These are phyloP conservation scores for Arthrobotrys conoides DNA, from an alignment of 2,329 filamentous ascomycete genomes.

Conservation along the genomic window DNA sequence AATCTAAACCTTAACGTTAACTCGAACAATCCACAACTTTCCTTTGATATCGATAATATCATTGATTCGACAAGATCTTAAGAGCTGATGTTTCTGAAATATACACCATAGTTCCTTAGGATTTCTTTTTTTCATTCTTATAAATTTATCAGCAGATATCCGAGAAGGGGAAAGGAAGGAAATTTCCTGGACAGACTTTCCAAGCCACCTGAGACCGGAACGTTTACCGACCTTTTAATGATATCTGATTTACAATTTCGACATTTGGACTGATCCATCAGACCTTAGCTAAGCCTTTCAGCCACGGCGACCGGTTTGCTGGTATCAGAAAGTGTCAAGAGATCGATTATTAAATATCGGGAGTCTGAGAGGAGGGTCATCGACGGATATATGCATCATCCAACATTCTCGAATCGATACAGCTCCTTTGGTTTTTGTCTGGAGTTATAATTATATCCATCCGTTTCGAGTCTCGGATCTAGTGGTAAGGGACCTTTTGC, in stretches of 20 bases:
- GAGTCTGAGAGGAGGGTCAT: constrained; percentile 2
- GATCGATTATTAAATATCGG: not conserved
- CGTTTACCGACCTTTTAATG: constrained; percentile 29
- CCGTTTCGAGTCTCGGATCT: too few species aligned
- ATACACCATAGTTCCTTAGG: not conserved
- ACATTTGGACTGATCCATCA: constrained; percentile 6
- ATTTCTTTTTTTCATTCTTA: not conserved
- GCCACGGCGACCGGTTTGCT: constrained; percentile 21
- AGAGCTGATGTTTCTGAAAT: not conserved
- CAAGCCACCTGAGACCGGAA: constrained; percentile 46
- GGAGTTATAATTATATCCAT: not conserved
- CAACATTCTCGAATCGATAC: not conserved
- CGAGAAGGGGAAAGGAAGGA: not conserved
- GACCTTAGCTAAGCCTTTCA: not conserved
- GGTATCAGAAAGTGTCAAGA: constrained; percentile 39
- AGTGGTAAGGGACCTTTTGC: too few species aligned
- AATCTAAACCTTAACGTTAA: not conserved
- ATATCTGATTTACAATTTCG: constrained; percentile 27
- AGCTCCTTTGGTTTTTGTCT: not conserved
- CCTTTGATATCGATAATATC: not conserved
- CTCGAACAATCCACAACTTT: not conserved
- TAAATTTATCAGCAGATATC: not conserved
- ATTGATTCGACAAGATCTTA: not conserved
- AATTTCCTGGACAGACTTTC: constrained; percentile 11
- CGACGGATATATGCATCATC: constrained; percentile 32